These are phyloP conservation scores for Schwanniomyces pseudopolymorphus DNA, from an alignment of 805 yeast genomes.

Conservation along the genomic window DNA sequence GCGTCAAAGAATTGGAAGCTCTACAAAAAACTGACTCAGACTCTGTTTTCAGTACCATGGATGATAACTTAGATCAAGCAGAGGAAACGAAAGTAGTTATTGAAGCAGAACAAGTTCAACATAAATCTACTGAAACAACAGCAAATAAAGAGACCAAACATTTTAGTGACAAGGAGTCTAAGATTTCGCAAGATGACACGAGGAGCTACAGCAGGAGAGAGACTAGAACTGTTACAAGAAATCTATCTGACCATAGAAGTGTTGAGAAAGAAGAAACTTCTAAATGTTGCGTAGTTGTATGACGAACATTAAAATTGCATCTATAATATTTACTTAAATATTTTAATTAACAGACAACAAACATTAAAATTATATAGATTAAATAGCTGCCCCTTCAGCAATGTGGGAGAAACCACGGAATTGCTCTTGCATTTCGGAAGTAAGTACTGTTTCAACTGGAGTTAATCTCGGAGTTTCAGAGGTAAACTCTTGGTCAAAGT, in stretches of 20 bases:
- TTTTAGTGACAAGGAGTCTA: background rate
- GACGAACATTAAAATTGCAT: background rate
- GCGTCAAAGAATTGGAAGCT: background rate
- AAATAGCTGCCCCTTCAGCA: slow-evolving; percentile 54
- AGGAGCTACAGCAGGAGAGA: background rate
- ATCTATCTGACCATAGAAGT: background rate
- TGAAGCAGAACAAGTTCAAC: background rate
- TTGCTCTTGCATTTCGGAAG: slow-evolving; percentile 89
- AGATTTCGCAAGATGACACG: background rate
- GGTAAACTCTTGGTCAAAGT: slow-evolving; percentile 93
- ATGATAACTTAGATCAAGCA: background rate
- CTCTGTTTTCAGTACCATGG: background rate
- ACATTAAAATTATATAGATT: slow-evolving; percentile 1
- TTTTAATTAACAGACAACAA: background rate
- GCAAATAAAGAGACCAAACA: background rate
- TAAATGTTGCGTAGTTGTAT: background rate
- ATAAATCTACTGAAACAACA: background rate
- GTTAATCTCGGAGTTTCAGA: slow-evolving; percentile 92
- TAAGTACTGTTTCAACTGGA: slow-evolving; percentile 85
- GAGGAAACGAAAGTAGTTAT: background rate
- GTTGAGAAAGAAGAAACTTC: background rate
- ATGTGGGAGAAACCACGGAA: slow-evolving; percentile 95
- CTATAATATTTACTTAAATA: background rate
- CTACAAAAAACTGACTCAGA: background rate
- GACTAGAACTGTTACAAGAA: background rate